Base-by-base conservation (phyloP, 305 asterid species). In the Fraxinus platypoda region DNA sequence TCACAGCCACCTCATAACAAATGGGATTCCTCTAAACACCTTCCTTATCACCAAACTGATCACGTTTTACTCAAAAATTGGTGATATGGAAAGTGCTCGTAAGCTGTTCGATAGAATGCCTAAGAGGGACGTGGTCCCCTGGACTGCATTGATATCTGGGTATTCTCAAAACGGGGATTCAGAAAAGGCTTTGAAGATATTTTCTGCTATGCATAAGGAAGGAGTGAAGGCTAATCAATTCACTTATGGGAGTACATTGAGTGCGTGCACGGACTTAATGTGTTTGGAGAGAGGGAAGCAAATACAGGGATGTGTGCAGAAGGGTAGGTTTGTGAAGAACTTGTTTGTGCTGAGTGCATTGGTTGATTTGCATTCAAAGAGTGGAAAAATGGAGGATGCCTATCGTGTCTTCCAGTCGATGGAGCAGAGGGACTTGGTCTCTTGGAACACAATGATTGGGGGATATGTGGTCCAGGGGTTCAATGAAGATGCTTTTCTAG, bases 401-500 rank as follows among this genome's bases (percentile, higher is more conserved):
- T 82, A 86, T 80, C 54, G 25, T 37, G 81, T 90, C 73, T 91
- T 91, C 34, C 84, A 82, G 46, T 84, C 82, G 68, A 90, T 89
- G 89, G 74, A 80, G 66, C 81, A 77, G 23, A 89, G 91, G 82
- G 95, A 91, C 80, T 86, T 87, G 85, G 90, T 90, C 9, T 89
- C 87, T 49, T 91, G 95, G 92, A 91, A 91, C 88, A 85, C 83
- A 33, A 84, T 91, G 87, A 89, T 91, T 82, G 89, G 88, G 84
- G 93, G 93, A 75, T 89, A 85, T 78, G 88, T 88, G 46, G 85
- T 84, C 46, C 91, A 82, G 73, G 91, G 91, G 37, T 83, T 83
- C 78, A 68, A 41, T 7, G 8, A 77, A 33, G 46, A 86, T 78
- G 90, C 91, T 1, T 70, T 88, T 80, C 72, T 21, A 33, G 74